phyloP scores from a whole-genome alignment of 2,329 filamentous ascomycete genomes.

The Tolypocladium inflatum region DNA sequence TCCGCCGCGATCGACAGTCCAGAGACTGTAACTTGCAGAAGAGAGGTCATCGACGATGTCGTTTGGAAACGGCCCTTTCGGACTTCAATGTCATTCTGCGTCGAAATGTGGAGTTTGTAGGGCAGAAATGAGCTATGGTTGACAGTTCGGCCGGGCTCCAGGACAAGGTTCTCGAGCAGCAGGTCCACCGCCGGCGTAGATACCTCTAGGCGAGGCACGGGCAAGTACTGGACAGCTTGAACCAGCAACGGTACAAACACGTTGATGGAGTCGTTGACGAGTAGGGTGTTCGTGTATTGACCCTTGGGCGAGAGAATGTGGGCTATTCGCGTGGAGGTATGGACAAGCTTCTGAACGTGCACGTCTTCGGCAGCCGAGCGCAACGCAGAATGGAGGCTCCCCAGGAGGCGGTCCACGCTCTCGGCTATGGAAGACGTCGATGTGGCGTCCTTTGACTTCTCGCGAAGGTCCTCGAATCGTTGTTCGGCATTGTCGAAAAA shows the following conservation, averaged over 20 bases:
- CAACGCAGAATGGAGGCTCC: constrained; percentile 59
- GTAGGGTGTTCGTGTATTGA: constrained; percentile 55
- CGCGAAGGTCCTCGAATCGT: constrained; percentile 39
- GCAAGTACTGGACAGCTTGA: constrained; percentile 72
- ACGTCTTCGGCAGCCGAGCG: constrained; percentile 61
- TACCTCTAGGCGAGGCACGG: constrained; percentile 83
- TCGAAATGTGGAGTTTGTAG: constrained; percentile 70
- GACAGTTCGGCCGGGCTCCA: constrained; percentile 78
- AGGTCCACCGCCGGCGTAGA: constrained; percentile 77
- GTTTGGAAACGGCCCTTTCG: constrained; percentile 61
- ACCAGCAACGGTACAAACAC: constrained; percentile 74
- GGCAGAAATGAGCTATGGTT: constrained; percentile 86
- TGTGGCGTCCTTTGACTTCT: constrained; percentile 52
- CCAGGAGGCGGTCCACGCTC: constrained; percentile 64
- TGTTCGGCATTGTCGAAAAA: constrained; percentile 70
- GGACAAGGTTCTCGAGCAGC: constrained; percentile 78
- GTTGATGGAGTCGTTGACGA: constrained; percentile 67
- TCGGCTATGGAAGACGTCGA: constrained; percentile 58
- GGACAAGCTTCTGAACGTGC: constrained; percentile 59
- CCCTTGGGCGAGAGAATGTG: constrained; percentile 59
- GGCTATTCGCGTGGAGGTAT: constrained; percentile 58
- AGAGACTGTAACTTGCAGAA: constrained; percentile 69
- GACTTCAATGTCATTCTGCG: constrained; percentile 79
- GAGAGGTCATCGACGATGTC: constrained; percentile 54
- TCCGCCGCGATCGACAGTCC: constrained; percentile 77